A percentile compares a stretch with the other conserved stretches of the same genome.
phyloP scores from a whole-genome alignment of 106 monocot species.

The Platanthera guangdongensis region DNA sequence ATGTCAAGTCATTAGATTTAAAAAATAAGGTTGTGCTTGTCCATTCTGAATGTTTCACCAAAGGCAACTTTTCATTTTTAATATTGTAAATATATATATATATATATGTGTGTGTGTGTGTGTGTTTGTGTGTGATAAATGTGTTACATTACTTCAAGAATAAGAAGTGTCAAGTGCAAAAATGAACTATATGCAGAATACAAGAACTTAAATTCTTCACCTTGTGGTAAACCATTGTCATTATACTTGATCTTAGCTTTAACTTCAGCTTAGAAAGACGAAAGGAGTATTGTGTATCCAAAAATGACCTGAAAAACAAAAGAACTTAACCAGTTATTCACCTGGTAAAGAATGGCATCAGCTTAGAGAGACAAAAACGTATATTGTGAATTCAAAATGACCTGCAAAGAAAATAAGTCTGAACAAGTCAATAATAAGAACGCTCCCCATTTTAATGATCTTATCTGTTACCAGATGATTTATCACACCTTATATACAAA shows the following conservation, averaged over 20 bases:
- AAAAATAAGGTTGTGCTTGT: too few relatives aligned
- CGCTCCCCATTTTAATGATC: background rate
- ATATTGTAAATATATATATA: background rate
- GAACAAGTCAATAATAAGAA: background rate
- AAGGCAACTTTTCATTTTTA: background rate
- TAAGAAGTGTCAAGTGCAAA: background rate
- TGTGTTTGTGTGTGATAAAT: too few relatives aligned
- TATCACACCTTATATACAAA: background rate
- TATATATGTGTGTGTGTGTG: too few relatives aligned
- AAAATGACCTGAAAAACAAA: conserved; percentile 60
- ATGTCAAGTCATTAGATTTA: too few relatives aligned
- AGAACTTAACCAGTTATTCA: background rate
- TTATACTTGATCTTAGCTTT: conserved; percentile 77
- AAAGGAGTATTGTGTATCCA: conserved; percentile 88
- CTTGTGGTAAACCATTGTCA: conserved; percentile 77
- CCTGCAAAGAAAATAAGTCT: background rate
- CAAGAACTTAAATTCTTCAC: conserved; percentile 19
- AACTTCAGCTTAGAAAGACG: conserved; percentile 64
- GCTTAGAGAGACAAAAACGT: too few relatives aligned
- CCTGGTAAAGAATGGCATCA: too few relatives aligned
- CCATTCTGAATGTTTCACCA: too few relatives aligned
- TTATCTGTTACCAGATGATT: background rate
- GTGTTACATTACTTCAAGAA: background rate
- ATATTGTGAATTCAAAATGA: too few relatives aligned
- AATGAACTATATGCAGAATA: background rate